Evolutionary conservation across 2,329 filamentous ascomycete genomes (phyloP), one percentile per base, ranked within the genome.

Genomic region (Aspergillus tamarii): DNA sequence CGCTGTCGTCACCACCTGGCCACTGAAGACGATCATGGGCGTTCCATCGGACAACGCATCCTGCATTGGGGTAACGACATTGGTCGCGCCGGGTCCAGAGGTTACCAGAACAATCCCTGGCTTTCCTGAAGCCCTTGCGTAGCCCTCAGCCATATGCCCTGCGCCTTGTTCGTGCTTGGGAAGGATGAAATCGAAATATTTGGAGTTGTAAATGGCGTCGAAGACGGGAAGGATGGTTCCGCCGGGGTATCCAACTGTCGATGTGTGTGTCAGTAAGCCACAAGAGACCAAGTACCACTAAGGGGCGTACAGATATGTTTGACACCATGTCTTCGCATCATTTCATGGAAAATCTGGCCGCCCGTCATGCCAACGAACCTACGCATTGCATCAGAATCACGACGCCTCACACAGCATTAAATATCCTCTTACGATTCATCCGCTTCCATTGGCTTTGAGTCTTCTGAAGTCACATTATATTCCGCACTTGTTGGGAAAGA

Each of bases 101-200:
- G 94, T 98, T 65, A 97, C 94, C 64, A 97, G 84, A 58, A 97
- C 94, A 61, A 97, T 93, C 72, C 94, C 94, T 59, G 93, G 92
- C 81, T 93, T 94, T 69, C 94, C 94, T 39, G 90, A 93, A 53
- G 92, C 93, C 71, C 94, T 88, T 57, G 94, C 94, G 77, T 97
- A 97, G 54, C 94, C 94, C 80, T 97, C 90, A 19, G 94, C 94
- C 94, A 97, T 98, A 81, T 98, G 94, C 64, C 94, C 94, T 61
- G 94, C 94, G 64, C 94, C 94, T 82, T 97, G 94, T 82, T 97
- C 94, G 81, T 97, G 94, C 79, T 91, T 88, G 19, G 94, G 93
- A 9, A 97, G 87, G 77, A 97, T 89, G 74, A 97, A 97, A 64
- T 96, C 88, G 82, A 97, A 96, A 80, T 96, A 89, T 82, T 90